Base-by-base conservation (phyloP, 2,329 filamentous ascomycete species). In the Hymenoscyphus repandus region DNA sequence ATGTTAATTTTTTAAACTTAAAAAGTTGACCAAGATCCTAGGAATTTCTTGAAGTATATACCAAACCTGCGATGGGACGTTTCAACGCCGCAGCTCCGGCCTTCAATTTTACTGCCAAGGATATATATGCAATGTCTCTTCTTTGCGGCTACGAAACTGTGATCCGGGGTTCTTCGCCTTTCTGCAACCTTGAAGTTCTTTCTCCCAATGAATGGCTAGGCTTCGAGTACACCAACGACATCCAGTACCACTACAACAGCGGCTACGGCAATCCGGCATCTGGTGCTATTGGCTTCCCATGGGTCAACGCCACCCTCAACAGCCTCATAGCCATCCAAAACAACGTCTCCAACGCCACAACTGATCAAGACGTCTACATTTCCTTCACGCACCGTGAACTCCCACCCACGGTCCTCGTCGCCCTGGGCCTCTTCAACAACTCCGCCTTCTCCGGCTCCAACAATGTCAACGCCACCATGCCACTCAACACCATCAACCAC, bases 371-470 rank as follows among this genome's bases (percentile, higher is more conserved):
- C 57, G 65, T 80, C 20, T 78, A 76, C 61, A 69, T 78, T 40
- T 77, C 74, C 0, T 79, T 80, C 68, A 76, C 76, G 1, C 75
- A 80, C 59, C 72, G 76, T 44, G 73, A 78, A 61, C 64, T 79
- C 2, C 76, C 76, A 3, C 76, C 76, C 0, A 74, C 73, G 0
- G 74, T 80, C 2, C 65, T 78, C 15, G 75, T 78, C 1, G 73
- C 77, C 1, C 62, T 81, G 46, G 77, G 75, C 3, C 64, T 80
- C 6, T 79, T 77, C 68, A 79, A 79, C 64, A 78, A 78, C 63
- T 73, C 70, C 4, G 72, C 68, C 0, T 72, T 70, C 55, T 70
- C 73, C 0, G 73, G 72, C 6, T 62, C 68, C 2, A 68, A 74
- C 57, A 62, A 76, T 50, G 61, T 73, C 39, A 79, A 79, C 53